Evolutionary conservation across 352 stramenopile species (phyloP), one percentile per base, ranked within the genome.

Genomic region (Pythium rishiriense): DNA sequence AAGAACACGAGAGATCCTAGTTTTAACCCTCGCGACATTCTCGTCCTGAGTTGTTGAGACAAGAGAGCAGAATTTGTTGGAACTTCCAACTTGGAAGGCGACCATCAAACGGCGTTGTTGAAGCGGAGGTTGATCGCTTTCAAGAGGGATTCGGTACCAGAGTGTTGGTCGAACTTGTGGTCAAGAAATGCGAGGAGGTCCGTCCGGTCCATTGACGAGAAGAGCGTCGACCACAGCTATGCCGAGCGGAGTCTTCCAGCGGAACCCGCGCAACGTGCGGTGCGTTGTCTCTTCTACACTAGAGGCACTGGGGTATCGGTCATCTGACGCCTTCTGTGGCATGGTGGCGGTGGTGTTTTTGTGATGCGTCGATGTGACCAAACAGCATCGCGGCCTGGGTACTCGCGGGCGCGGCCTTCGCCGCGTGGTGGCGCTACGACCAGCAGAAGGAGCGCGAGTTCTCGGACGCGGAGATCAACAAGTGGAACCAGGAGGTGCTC

Each of bases 401-500:
- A 21, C 62, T 85, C 48, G 79, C 81, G 4, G 51, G 73, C 25
- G 71, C 69, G 7, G 68, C 76, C 37, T 73, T 74, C 43, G 61
- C 52, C 0, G 74, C 62, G 35, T 88, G 79, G 78, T 85, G 83
- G 70, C 62, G 80, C 53, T 76, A 88, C 56, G 81, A 90, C 58
- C 55, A 70, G 45, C 79, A 79, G 78, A 79, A 81, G 60, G 75
- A 74, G 58, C 75, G 75, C 56, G 73, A 84, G 66, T 90, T 90
- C 63, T 75, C 76, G 17, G 59, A 58, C 17, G 51, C 59, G 21
- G 81, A 90, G 35, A 45, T 71, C 12, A 57, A 57, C 31, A 47
- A 79, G 60, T 90, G 81, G 81, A 90, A 90, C 61, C 64, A 83
- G 33, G 70, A 83, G 22, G 72, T 90, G 46, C 68, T 90, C 33